Evolutionary conservation across 2,329 filamentous ascomycete genomes (phyloP), one percentile per base, ranked within the genome.

Genomic region (Colletotrichum graminicola): DNA sequence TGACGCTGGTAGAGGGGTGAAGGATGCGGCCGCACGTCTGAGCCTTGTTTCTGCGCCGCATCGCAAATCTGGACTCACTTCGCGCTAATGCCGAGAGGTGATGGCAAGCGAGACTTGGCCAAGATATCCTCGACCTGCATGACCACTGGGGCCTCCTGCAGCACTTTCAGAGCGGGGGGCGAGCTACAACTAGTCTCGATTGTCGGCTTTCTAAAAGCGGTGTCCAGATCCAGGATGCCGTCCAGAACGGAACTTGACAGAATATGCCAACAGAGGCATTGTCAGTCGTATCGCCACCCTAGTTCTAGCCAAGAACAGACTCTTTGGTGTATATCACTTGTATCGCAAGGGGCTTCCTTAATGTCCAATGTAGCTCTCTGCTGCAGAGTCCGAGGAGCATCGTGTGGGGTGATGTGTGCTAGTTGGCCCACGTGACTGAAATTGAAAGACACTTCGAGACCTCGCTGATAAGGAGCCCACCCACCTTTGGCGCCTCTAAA

Each of bases 101-200:
- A 32, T 54, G 14, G 26, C 2, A 26, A 52, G 45, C 49, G 36
- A 54, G 16, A 11, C 49, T 34, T 54, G 5, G 5, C 36, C 23
- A 23, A 21, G 49, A n/a, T 43, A 7, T 18, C 6, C 2, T n/a
- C 8, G 18, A 21, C 36, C n/a, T 54, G 36, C 49, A 32, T 54
- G 61, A 12, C n/a, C 39, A 47, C 18, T 21, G 41, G 57, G 57
- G n/a, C 41, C 39, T 43, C 57, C 57, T 41, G 41, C 57, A 59
- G 56, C 23, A 45, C 39, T 1, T 11, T 11, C 26, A 7, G 3
- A 14, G 23, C 16, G 56, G 39, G 56, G 29, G 56, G 6, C 4
- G 10, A 7, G 39, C 23, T 29, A 21, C 14, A 11, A 41, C 7
- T 43, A 21, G 18, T 29, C 7, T 43, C 16, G 56, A 21, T 45